phyloP scores from a whole-genome alignment of 2,329 filamentous ascomycete species.

The Calonectria pseudoturangicola region DNA sequence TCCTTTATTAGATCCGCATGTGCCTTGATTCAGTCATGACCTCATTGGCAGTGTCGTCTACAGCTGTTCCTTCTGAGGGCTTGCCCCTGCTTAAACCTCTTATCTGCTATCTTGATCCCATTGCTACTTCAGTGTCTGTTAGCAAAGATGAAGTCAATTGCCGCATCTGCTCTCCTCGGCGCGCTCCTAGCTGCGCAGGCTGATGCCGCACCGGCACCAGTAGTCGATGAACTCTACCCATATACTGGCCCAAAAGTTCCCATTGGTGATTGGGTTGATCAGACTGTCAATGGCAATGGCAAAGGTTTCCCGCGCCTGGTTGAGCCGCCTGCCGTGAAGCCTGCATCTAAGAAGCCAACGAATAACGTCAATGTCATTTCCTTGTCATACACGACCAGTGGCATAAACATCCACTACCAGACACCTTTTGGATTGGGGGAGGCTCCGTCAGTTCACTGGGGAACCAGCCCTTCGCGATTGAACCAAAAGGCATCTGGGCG shows the following conservation, averaged over 20 bases:
- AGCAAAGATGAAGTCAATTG: conserved; percentile 29
- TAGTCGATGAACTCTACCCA: conserved; percentile 65
- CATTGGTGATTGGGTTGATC: conserved; percentile 71
- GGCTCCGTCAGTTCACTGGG: conserved; percentile 66
- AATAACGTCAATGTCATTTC: conserved; percentile 74
- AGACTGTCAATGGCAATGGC: conserved; percentile 69
- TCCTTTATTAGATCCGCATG: conserved; percentile 9
- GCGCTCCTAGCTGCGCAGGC: conserved; percentile 34
- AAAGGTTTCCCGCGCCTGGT: conserved; percentile 70
- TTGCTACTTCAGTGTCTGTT: not conserved
- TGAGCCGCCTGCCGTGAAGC: conserved; percentile 69
- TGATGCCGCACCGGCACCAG: conserved; percentile 39
- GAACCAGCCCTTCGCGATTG: conserved; percentile 58
- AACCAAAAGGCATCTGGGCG: conserved; percentile 60
- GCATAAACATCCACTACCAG: conserved; percentile 72
- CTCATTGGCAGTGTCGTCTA: not conserved
- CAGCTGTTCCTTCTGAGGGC: not conserved
- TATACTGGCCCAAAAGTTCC: conserved; percentile 70
- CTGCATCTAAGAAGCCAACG: conserved; percentile 62
- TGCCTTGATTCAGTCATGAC: not conserved
- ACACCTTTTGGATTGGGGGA: conserved; percentile 70
- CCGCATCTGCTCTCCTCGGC: conserved; percentile 17
- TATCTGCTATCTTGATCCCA: not conserved
- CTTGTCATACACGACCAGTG: conserved; percentile 67
- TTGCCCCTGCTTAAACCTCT: not conserved